Evolutionary conservation across 129 eudicot species (phyloP).

Genomic region (Tanacetum coccineum): DNA sequence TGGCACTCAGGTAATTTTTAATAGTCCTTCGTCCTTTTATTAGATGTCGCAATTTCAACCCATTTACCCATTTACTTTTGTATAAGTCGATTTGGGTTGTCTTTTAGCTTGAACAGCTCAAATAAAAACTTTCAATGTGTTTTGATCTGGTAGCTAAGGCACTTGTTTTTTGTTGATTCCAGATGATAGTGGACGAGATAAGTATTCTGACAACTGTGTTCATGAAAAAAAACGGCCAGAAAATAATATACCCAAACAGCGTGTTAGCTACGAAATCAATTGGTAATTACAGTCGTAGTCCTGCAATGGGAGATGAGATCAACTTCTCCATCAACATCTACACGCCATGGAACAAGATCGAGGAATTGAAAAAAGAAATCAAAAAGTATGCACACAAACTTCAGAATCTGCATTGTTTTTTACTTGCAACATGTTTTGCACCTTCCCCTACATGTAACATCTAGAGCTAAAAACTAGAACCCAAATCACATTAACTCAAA

Average conservation of each 20-base stretch:
- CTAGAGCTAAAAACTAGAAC: too few relatives aligned
- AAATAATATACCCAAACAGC: constrained; percentile 13
- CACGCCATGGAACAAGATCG: constrained; percentile 5
- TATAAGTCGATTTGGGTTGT: not conserved
- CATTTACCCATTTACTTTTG: not conserved
- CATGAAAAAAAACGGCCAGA: constrained; percentile 7
- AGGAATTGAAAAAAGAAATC: constrained; percentile 10
- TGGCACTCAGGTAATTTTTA: constrained; percentile 11
- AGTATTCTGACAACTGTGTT: constrained; percentile 16
- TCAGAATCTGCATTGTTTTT: not conserved
- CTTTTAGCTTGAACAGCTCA: not conserved
- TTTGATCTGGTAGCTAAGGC: not conserved
- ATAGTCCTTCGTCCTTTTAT: not conserved
- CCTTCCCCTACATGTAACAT: not conserved
- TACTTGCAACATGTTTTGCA: not conserved
- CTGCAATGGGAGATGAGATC: constrained; percentile 21
- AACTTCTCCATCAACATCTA: constrained; percentile 16
- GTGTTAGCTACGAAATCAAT: constrained; percentile 18
- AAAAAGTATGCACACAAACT: constrained; percentile 11
- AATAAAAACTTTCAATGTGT: not conserved
- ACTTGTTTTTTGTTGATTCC: constrained; percentile 3
- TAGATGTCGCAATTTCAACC: not conserved
- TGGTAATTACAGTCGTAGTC: constrained; percentile 21
- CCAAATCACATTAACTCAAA: too few relatives aligned
- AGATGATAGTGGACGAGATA: constrained; percentile 20